Conservation (phyloP, 2,329 filamentous ascomycete species). For the Colletotrichum sp. region DNA sequence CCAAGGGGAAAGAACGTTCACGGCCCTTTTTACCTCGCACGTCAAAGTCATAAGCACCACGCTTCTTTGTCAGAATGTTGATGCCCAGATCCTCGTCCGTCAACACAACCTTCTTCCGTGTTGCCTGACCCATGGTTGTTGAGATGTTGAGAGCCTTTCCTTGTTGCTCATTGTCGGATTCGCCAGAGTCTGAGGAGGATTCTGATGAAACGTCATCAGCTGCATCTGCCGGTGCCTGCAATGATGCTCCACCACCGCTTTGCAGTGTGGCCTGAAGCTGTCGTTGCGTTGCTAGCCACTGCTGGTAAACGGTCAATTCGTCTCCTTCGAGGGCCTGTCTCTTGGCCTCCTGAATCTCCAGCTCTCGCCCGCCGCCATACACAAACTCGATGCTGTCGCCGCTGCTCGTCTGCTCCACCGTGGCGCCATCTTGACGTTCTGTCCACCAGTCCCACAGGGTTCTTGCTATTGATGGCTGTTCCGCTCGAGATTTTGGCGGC, state of each 20-base stretch:
- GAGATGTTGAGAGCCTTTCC: slow-evolving; percentile 91
- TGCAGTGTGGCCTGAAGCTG: slow-evolving; percentile 86
- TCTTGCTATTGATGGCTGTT: slow-evolving; percentile 66
- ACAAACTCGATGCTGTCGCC: slow-evolving; percentile 70
- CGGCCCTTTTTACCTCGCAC: slow-evolving; percentile 89
- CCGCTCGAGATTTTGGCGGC: slow-evolving; percentile 49
- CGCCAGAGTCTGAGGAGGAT: slow-evolving; percentile 84
- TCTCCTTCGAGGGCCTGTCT: slow-evolving; percentile 73
- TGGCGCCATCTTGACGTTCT: slow-evolving; percentile 68
- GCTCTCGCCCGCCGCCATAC: slow-evolving; percentile 65
- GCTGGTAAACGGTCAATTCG: slow-evolving; percentile 84
- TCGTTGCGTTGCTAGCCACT: slow-evolving; percentile 87
- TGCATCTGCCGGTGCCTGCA: slow-evolving; percentile 74
- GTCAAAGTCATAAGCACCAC: slow-evolving; percentile 92
- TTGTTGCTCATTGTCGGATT: slow-evolving; percentile 88
- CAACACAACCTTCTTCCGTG: slow-evolving; percentile 83
- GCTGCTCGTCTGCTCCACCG: slow-evolving; percentile 57
- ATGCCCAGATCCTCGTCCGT: slow-evolving; percentile 91
- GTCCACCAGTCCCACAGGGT: slow-evolving; percentile 84
- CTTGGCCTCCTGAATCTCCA: slow-evolving; percentile 66
- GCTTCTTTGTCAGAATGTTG: slow-evolving; percentile 86
- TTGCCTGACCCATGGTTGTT: slow-evolving; percentile 81
- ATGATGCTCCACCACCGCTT: slow-evolving; percentile 66
- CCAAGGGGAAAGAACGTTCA: slow-evolving; percentile 90
- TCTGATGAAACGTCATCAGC: slow-evolving; percentile 87